Percentiles rank a stretch among this genome's conserved stretches.
Evolutionary conservation across 176 grass and related monocot species (phyloP).

Genomic region (Metroxylon sagu): DNA sequence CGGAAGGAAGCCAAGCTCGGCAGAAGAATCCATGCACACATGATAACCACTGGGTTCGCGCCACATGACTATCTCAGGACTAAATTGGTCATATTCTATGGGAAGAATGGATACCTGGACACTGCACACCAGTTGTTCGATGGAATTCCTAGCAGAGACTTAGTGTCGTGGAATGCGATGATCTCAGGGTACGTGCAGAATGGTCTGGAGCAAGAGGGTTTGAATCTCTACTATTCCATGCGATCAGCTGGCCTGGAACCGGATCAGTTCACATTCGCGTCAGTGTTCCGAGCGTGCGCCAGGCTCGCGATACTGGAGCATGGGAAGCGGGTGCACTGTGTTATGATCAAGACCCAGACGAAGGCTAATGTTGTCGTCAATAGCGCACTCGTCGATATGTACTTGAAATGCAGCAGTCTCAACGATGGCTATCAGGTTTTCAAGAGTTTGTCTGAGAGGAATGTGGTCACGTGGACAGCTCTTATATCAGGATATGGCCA

Average conservation of each 20-base stretch:
- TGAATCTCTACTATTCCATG: conserved; percentile 28
- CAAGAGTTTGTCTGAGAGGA: conserved; percentile 23
- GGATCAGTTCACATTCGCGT: conserved; percentile 58
- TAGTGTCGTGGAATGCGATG: conserved; percentile 44
- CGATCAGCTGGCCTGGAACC: conserved; percentile 22
- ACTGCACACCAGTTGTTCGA: conserved; percentile 33
- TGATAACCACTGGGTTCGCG: conserved; percentile 30
- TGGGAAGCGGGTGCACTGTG: conserved; percentile 34
- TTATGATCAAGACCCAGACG: conserved; percentile 29
- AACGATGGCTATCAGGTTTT: conserved; percentile 37
- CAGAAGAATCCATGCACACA: conserved; percentile 47
- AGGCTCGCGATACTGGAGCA: conserved; percentile 34
- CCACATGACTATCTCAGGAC: conserved; percentile 21
- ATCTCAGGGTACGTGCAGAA: conserved; percentile 36
- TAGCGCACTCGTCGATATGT: conserved; percentile 47
- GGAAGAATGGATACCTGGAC: conserved; percentile 33
- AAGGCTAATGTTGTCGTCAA: conserved; percentile 31
- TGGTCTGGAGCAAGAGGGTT: conserved; percentile 6
- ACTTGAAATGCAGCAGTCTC: conserved; percentile 47
- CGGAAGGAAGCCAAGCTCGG: conserved; percentile 33
- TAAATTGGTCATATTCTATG: conserved; percentile 44
- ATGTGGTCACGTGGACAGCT: conserved; percentile 38
- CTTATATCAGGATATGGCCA: conserved; percentile 45
- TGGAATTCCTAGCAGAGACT: conserved; percentile 24
- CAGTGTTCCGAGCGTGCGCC: conserved; percentile 45